A percentile compares a stretch with the other conserved stretches of the same genome.
phyloP scores from a whole-genome alignment of 2,329 filamentous ascomycete species.

The Colletotrichum sp. region DNA sequence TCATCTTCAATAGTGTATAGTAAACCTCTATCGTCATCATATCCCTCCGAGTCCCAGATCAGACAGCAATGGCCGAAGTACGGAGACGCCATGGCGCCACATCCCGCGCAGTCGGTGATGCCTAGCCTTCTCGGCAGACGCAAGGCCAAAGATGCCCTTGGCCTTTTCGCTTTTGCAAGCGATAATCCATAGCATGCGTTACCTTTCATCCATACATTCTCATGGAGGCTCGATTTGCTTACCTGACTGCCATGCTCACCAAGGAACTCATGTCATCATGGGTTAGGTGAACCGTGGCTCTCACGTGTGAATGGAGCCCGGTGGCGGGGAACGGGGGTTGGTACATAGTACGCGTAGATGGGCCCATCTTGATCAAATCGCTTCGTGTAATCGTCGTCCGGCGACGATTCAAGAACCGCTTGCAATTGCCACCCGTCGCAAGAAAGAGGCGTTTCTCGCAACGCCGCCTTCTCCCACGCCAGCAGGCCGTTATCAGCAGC shows the following conservation, averaged over 20 bases:
- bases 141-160: background rate
- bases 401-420: background rate
- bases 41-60: background rate
- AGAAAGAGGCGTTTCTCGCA: background rate
- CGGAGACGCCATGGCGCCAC: slow-evolving; percentile 1
- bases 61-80: background rate
- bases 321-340: background rate
- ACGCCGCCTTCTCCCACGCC: background rate
- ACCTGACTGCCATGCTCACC: background rate
- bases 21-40: background rate
- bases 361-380: slow-evolving; percentile 1
- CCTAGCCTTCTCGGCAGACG: background rate
- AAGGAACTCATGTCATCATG: background rate
- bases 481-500: slow-evolving; percentile 6
- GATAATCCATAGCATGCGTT: background rate
- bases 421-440: background rate
- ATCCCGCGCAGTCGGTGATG: slow-evolving; percentile 2
- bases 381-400: background rate
- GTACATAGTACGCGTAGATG: background rate
- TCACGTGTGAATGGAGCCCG: background rate
- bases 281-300: background rate
- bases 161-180: background rate
- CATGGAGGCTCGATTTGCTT: background rate
- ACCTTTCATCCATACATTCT: background rate
- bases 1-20: background rate